These are phyloP conservation scores for Seminavis robusta DNA, from an alignment of 108 stramenopile genomes.

Conservation along the genomic window DNA sequence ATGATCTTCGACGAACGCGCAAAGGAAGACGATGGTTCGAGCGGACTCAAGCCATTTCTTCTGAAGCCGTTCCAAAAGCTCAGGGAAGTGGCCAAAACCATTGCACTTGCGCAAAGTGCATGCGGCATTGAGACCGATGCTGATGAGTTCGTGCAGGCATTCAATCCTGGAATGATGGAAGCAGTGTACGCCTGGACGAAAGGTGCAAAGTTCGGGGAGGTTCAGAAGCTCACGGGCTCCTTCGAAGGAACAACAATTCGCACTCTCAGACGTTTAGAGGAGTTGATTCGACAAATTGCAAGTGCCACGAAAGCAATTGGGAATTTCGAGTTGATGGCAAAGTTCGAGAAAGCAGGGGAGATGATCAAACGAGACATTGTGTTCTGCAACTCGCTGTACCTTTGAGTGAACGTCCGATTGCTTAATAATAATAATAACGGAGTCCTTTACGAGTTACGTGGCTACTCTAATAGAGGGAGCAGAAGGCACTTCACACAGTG, in stretches of 20 bases:
- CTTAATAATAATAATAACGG: too few relatives aligned
- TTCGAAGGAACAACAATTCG: slow-evolving; percentile 99
- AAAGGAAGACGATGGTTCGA: slow-evolving; percentile 73
- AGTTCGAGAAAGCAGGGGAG: slow-evolving; percentile 93
- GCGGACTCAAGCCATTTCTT: slow-evolving; percentile 71
- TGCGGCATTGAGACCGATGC: slow-evolving; percentile 90
- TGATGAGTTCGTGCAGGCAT: slow-evolving; percentile 82
- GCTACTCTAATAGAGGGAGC: too few relatives aligned
- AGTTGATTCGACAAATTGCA: slow-evolving; percentile 95
- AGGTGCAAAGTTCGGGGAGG: slow-evolving; percentile 95
- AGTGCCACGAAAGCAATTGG: slow-evolving; percentile 93
- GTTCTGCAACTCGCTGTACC: slow-evolving; percentile 93
- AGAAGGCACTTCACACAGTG: too few relatives aligned
- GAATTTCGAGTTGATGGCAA: slow-evolving; percentile 87
- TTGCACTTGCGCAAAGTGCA: slow-evolving; percentile 82
- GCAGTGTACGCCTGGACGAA: slow-evolving; percentile 96
- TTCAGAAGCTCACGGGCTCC: slow-evolving; percentile 91
- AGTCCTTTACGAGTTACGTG: too few relatives aligned
- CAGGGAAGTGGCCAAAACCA: slow-evolving; percentile 77
- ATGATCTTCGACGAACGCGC: slow-evolving; percentile 86
- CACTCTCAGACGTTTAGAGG: slow-evolving; percentile 92
- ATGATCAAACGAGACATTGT: slow-evolving; percentile 97
- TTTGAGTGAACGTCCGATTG: slow-evolving; percentile 59
- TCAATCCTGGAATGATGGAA: slow-evolving; percentile 96
- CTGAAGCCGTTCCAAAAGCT: slow-evolving; percentile 76